A percentile compares a stretch with the other conserved stretches of the same genome.
Evolutionary conservation across 768 basidiomycete genomes (phyloP).

Genomic region (Termitomyces sp.): DNA sequence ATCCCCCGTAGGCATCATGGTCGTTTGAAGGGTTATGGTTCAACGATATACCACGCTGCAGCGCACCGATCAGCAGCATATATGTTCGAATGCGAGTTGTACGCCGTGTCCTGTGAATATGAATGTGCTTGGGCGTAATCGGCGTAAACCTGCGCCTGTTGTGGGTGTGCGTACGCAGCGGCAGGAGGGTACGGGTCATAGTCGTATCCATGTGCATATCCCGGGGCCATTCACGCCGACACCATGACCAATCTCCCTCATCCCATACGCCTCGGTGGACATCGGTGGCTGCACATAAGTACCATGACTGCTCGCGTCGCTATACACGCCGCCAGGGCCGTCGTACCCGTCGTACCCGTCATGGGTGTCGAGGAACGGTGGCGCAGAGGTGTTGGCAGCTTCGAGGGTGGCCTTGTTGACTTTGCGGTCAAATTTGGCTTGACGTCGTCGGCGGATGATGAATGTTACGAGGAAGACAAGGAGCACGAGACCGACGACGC

Average conservation of each 20-base stretch:
- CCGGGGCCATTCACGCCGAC: background rate
- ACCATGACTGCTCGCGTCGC: background rate
- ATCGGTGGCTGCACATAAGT: background rate
- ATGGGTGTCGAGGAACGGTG: constrained; percentile 45
- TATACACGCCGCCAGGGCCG: background rate
- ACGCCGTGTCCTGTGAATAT: too few relatives aligned
- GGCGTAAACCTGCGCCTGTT: too few relatives aligned
- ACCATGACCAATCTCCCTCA: background rate
- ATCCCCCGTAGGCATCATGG: background rate
- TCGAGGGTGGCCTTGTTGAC: constrained; percentile 47
- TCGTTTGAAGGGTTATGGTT: background rate
- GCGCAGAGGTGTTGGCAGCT: constrained; percentile 47
- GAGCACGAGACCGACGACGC: constrained; percentile 49
- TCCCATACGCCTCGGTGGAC: background rate
- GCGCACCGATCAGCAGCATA: fast-evolving
- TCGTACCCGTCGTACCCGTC: constrained; percentile 28
- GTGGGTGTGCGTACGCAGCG: too few relatives aligned
- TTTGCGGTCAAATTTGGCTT: constrained; percentile 60
- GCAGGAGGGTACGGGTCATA: background rate
- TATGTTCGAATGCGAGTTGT: too few relatives aligned
- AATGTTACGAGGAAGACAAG: constrained; percentile 46
- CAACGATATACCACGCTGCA: background rate
- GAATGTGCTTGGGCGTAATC: too few relatives aligned
- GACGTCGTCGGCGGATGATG: constrained; percentile 57
- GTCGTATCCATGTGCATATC: too few relatives aligned